These are phyloP conservation scores for Beauveria sp. DNA, from an alignment of 2,329 filamentous ascomycete species.

Conservation along the genomic window DNA sequence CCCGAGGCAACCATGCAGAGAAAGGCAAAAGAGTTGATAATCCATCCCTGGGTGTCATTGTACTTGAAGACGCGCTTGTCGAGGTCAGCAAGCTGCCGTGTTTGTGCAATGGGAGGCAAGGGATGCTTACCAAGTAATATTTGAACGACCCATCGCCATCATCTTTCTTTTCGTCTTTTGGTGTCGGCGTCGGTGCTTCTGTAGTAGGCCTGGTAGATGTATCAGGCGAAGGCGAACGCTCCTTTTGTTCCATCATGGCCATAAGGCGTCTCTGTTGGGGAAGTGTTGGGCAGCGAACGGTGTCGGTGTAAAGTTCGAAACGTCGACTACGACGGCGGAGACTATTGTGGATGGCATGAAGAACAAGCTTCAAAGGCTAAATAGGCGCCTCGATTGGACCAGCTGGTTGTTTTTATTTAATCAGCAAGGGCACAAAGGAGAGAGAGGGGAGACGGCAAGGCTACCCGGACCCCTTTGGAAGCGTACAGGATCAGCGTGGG, in stretches of 20 bases:
- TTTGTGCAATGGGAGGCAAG: neutral
- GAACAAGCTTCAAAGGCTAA: too few relatives aligned
- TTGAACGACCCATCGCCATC: conserved; percentile 2
- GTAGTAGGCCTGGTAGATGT: neutral
- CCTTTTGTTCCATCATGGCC: neutral
- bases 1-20: conserved; percentile 30
- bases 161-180: neutral
- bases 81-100: neutral
- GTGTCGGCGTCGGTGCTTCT: neutral
- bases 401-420: neutral
- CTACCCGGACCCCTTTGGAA: neutral
- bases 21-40: conserved; percentile 27
- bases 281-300: neutral
- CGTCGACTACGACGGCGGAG: neutral
- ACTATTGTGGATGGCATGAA: neutral
- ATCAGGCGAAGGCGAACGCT: neutral
- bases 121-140: conserved; percentile 7
- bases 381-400: neutral
- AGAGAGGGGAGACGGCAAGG: neutral
- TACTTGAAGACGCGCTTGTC: conserved; percentile 30
- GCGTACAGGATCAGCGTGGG: neutral
- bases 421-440: neutral
- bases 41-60: conserved; percentile 30
- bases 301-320: neutral
- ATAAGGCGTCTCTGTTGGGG: neutral